Percentiles rank a stretch among this genome's conserved stretches.
These are phyloP conservation scores for Tetrahymena malaccensis DNA, from an alignment of 73 alveolate genomes.

Conservation along the genomic window DNA sequence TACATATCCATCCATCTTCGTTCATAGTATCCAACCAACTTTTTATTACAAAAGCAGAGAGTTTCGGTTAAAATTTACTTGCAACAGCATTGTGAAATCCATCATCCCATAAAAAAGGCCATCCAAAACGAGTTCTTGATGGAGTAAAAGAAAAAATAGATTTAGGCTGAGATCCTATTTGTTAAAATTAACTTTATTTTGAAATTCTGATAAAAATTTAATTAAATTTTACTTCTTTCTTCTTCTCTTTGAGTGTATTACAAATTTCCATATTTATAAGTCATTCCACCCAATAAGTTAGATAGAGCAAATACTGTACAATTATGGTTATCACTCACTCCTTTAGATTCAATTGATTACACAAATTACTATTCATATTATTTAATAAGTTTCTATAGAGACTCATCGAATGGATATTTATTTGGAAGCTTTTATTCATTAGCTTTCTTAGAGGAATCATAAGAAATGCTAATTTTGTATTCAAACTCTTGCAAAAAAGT, in stretches of 20 bases:
- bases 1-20: conserved; percentile 66
- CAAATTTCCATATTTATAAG: conserved; percentile 60
- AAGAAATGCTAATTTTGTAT: not conserved
- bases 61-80: conserved; percentile 53
- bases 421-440: not conserved
- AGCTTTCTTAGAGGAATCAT: not conserved
- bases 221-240: not conserved
- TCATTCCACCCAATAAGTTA: conserved; percentile 70
- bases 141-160: conserved; percentile 71
- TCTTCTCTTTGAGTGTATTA: conserved; percentile 25
- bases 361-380: not conserved
- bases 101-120: conserved; percentile 84
- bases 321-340: not conserved
- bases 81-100: conserved; percentile 71
- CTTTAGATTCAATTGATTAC: not conserved
- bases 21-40: conserved; percentile 69
- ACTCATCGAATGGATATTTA: not conserved
- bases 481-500: not conserved
- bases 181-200: not conserved
- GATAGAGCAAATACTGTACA: conserved; percentile 34
- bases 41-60: conserved; percentile 55
- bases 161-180: conserved; percentile 6
- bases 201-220: not conserved
- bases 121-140: conserved; percentile 56
- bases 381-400: not conserved